Base-by-base conservation (phyloP, 2,329 filamentous ascomycete genomes). In the Camillea tinctor region DNA sequence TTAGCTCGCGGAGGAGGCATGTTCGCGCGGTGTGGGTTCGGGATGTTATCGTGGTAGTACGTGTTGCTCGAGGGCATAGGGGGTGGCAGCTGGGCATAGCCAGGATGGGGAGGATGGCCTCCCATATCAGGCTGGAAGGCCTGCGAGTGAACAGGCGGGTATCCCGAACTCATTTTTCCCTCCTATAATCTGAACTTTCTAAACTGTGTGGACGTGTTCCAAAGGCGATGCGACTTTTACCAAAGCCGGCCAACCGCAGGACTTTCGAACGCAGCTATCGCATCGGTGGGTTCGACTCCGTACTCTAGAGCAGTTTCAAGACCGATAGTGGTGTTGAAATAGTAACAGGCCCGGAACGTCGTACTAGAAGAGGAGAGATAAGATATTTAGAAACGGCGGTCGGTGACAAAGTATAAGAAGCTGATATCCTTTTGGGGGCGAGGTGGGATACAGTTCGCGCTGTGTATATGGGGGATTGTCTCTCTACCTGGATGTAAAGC, bases 1-100 rank as follows among this genome's bases (percentile, higher is more conserved):
- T 67, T 70, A 50, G 68, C 60, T 59, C 70, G 67, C n/a, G 70
- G 69, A 52, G 70, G 70, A 55, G 70, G 69, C 67, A 72, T 71
- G 24, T 69, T 70, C 48, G 68, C 60, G 36, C 69, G 68, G 59
- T 72, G 70, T 48, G 68, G 66, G 53, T 69, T 70, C 49, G 66
- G 59, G 61, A 71, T 70, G 55, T 68, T 60, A 56, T 72, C 69
- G 62, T 71, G 69, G 55, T 71, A 71, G 40, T 70, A 70, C 19
- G 60, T 59, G 50, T 63, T 69, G 36, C 15, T 44, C 48, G 64
- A 68, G 30, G 70, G 66, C 69, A 72, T 69, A 22, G 68, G 69
- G 59, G 69, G 70, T 44, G 70, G 70, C 1, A 71, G 67, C 22
- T 69, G 69, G 58, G 67, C 66, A 53, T 72, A 72, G 58, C 66